Percentiles rank a stretch among this genome's conserved stretches.
Conservation (phyloP, 176 grass and related monocot species). For the Dactylis glomerata region DNA sequence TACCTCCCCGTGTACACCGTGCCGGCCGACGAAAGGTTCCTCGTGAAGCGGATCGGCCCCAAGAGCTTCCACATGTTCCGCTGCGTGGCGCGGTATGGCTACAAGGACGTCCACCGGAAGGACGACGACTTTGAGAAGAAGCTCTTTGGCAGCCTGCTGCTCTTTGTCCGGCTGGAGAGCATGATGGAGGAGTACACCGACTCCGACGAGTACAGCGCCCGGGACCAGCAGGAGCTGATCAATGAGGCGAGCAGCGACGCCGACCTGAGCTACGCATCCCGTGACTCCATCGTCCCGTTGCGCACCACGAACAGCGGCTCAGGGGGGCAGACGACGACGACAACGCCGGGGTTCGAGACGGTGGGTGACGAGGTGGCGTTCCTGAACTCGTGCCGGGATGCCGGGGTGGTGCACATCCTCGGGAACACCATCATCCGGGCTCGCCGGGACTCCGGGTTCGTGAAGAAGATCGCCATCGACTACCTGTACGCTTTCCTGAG, state of each 20-base stretch:
- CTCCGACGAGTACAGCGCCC: slow-evolving; percentile 52
- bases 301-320: neutral
- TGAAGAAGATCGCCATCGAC: slow-evolving; percentile 66
- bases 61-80: slow-evolving; percentile 78
- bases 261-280: slow-evolving; percentile 33
- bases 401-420: slow-evolving; percentile 83
- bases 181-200: slow-evolving; percentile 72
- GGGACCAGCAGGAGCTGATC: neutral
- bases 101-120: slow-evolving; percentile 80
- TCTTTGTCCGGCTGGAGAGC: slow-evolving; percentile 56
- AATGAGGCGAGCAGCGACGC: slow-evolving; percentile 15
- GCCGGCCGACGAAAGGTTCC: slow-evolving; percentile 53
- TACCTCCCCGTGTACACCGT: slow-evolving; percentile 73
- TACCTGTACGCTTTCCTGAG: slow-evolving; percentile 74
- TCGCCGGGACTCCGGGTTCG: slow-evolving; percentile 42
- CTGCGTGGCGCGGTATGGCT: slow-evolving; percentile 72
- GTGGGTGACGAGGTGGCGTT: slow-evolving; percentile 57
- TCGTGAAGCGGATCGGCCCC: slow-evolving; percentile 62
- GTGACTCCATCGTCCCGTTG: slow-evolving; percentile 49
- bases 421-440: slow-evolving; percentile 76
- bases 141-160: slow-evolving; percentile 53
- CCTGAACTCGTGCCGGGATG: slow-evolving; percentile 58
- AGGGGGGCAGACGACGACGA: slow-evolving; percentile 8
- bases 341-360: neutral
- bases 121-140: slow-evolving; percentile 73